phyloP scores from a whole-genome alignment of 345 rosid species.

The Acer saccharum region DNA sequence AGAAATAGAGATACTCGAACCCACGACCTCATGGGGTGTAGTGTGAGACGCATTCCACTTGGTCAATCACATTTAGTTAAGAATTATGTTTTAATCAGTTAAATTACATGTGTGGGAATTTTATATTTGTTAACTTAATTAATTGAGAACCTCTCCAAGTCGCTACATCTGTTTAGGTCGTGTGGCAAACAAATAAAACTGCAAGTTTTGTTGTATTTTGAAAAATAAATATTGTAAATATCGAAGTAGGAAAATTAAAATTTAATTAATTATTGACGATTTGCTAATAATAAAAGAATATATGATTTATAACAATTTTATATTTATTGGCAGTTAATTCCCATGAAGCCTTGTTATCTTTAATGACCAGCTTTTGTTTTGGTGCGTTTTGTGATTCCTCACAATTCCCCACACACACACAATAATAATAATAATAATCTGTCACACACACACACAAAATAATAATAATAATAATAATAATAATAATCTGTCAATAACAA shows the following conservation, averaged over 20 bases:
- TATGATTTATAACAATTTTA: background rate
- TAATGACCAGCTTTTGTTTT: background rate
- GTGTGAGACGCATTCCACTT: too few species aligned
- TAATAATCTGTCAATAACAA: too few species aligned
- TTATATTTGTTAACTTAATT: too few species aligned
- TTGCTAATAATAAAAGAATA: background rate
- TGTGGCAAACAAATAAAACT: background rate
- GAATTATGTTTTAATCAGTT: background rate
- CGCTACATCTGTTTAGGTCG: background rate
- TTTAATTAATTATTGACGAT: background rate
- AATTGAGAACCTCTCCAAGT: background rate
- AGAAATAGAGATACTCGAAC: too few species aligned
- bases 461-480: too few species aligned
- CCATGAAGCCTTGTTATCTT: background rate
- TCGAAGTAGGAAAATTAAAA: background rate
- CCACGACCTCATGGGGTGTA: too few species aligned
- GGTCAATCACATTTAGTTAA: too few species aligned
- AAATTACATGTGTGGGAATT: background rate
- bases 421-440: too few species aligned
- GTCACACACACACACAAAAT: too few species aligned
- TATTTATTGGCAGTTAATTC: conserved; percentile 5
- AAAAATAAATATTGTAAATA: background rate
- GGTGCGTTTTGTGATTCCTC: background rate
- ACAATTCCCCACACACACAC: too few species aligned
- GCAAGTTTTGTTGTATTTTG: background rate